A percentile compares a stretch with the other conserved stretches of the same genome.
Conservation (phyloP, 2,329 filamentous ascomycete species). For the Stachybotrys echinatus region DNA sequence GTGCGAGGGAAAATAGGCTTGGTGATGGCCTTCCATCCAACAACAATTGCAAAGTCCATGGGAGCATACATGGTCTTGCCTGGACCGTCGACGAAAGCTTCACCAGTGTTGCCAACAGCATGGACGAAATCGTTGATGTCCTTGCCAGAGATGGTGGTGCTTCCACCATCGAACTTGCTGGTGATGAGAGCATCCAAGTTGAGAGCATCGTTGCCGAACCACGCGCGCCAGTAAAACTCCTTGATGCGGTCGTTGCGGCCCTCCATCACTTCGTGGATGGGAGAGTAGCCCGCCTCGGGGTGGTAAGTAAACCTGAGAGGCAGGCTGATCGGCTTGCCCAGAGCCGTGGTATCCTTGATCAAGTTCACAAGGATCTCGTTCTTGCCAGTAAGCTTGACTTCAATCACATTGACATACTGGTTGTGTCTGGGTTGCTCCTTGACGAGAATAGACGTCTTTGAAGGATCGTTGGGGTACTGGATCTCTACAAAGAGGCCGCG, state of each 20-base stretch:
- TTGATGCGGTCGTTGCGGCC: conserved; percentile 97
- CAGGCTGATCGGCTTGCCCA: conserved; percentile 75
- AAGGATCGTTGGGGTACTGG: conserved; percentile 70
- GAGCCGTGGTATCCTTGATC: conserved; percentile 87
- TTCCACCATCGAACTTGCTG: conserved; percentile 84
- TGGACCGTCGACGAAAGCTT: conserved; percentile 93
- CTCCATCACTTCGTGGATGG: conserved; percentile 94
- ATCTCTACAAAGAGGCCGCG: conserved; percentile 90
- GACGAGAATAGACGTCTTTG: conserved; percentile 79
- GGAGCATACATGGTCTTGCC: conserved; percentile 92
- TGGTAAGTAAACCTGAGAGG: conserved; percentile 89
- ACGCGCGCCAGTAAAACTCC: conserved; percentile 97
- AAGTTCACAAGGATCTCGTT: conserved; percentile 84
- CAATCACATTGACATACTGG: conserved; percentile 82
- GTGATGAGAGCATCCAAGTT: conserved; percentile 82
- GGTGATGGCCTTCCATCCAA: conserved; percentile 97
- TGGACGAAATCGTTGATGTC: conserved; percentile 99
- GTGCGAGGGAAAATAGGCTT: conserved; percentile 97
- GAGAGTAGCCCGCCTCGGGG: conserved; percentile 94
- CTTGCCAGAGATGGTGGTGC: conserved; percentile 79
- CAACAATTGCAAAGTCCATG: conserved; percentile 99
- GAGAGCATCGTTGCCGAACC: conserved; percentile 84
- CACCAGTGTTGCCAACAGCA: conserved; percentile 93
- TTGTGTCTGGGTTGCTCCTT: conserved; percentile 83
- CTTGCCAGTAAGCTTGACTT: conserved; percentile 69